Percentiles rank a stretch among this genome's conserved stretches.
These are phyloP conservation scores for Arabis alpina DNA, from an alignment of 345 rosid genomes.

Conservation along the genomic window DNA sequence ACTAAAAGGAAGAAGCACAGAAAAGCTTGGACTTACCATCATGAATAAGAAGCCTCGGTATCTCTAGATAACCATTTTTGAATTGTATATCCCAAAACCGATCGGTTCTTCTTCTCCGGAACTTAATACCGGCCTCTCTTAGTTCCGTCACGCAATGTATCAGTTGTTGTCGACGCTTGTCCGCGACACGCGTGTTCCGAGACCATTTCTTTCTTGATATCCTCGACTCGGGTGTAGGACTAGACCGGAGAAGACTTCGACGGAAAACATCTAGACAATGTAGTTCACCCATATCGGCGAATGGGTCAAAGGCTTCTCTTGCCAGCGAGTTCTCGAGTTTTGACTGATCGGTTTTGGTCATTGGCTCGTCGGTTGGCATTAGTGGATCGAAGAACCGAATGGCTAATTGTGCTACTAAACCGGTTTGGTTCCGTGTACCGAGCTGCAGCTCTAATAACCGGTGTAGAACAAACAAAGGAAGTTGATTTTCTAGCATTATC, in stretches of 20 bases:
- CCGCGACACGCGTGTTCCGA: slow-evolving; percentile 60
- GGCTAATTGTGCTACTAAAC: slow-evolving; percentile 66
- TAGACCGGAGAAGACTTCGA: slow-evolving; percentile 61
- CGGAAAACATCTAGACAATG: slow-evolving; percentile 86
- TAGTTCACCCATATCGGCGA: slow-evolving; percentile 61
- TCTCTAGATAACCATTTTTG: slow-evolving; percentile 65
- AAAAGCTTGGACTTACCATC: slow-evolving; percentile 53
- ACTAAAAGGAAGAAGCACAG: neutral
- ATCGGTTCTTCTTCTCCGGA: slow-evolving; percentile 71
- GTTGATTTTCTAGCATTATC: slow-evolving; percentile 88
- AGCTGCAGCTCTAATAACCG: slow-evolving; percentile 69
- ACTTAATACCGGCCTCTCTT: slow-evolving; percentile 75
- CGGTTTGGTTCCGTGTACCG: slow-evolving; percentile 58
- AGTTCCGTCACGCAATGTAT: slow-evolving; percentile 82
- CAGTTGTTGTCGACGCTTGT: slow-evolving; percentile 77
- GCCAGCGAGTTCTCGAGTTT: slow-evolving; percentile 54
- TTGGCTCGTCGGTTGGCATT: slow-evolving; percentile 86
- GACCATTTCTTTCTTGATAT: slow-evolving; percentile 65
- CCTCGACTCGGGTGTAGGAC: slow-evolving; percentile 60
- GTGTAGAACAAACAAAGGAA: slow-evolving; percentile 76
- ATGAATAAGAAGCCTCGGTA: slow-evolving; percentile 81
- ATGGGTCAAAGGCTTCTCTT: slow-evolving; percentile 58
- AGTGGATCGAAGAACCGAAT: slow-evolving; percentile 80
- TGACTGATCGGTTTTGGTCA: slow-evolving; percentile 59
- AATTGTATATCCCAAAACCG: slow-evolving; percentile 90